Base-by-base conservation (phyloP, 2,329 filamentous ascomycete genomes). In the Colletotrichum musae region DNA sequence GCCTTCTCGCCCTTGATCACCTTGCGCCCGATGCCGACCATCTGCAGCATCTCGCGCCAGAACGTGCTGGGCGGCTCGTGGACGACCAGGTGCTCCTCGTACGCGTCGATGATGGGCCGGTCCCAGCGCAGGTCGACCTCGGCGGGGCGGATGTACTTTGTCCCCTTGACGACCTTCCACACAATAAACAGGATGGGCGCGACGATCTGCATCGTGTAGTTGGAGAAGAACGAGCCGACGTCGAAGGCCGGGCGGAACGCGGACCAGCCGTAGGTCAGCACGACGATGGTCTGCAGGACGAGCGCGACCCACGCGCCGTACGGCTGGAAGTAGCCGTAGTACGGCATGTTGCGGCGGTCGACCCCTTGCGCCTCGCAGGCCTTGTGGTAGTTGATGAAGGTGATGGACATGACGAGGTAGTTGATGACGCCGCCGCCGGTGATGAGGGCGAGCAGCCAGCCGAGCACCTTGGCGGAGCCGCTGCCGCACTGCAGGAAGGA, bases 261-360 rank as follows among this genome's bases (percentile, higher is more conserved):
- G 73, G 80, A 85, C 87, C 87, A 92, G 2, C 90, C 90, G 72
- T 92, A 90, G 0, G 91, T 84, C 1, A 92, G 81, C 4, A 92
- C 86, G 10, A 92, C 81, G 28, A 92, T 83, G 62, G 77, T 81
- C 74, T 91, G 91, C 47, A 91, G 80, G 0, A 87, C 70, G 15
- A 92, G 83, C 6, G 84, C 86, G 18, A 88, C 74, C 75, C 87
- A 85, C 0, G 90, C 89, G 0, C 90, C 89, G 66, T 82, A 86
- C 0, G 90, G 90, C 70, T 92, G 91, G 0, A 89, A 91, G 87
- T 88, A 91, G 74, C 92, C 92, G 70, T 85, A 87, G 79, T 89
- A 92, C 0, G 90, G 89, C 0, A 92, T 82, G 82, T 68, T 91
- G 87, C 7, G 88, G 87, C 57, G 70, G 61, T 71, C 67, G 58